phyloP scores from a whole-genome alignment of 345 rosid species.

The Xanthoceras sorbifolium region DNA sequence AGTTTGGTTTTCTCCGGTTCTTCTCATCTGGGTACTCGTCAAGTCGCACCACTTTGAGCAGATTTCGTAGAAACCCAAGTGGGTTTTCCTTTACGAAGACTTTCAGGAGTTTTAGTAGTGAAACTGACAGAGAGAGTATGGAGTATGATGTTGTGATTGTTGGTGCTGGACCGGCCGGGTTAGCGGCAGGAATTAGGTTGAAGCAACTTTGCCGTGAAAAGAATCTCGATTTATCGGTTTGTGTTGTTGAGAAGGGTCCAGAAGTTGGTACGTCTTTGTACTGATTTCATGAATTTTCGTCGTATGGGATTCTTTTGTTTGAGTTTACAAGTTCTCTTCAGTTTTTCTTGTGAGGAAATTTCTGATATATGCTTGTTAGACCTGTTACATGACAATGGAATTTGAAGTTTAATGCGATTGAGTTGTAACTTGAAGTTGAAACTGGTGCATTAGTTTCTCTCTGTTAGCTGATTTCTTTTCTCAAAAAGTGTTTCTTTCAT shows the following conservation, averaged over 20 bases:
- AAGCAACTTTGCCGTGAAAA: slow-evolving; percentile 77
- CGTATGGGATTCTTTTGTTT: neutral
- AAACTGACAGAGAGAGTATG: slow-evolving; percentile 56
- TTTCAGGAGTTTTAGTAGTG: slow-evolving; percentile 51
- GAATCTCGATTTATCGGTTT: slow-evolving; percentile 78
- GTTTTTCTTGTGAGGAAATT: too few relatives aligned
- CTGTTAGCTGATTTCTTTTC: neutral
- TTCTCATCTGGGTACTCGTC: slow-evolving; percentile 38
- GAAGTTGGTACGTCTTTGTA: slow-evolving; percentile 63
- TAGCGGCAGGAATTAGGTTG: slow-evolving; percentile 86
- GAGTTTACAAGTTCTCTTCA: neutral
- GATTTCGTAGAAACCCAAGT: slow-evolving; percentile 11
- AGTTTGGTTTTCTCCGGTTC: slow-evolving; percentile 9
- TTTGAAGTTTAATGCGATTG: neutral
- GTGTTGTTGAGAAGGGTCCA: slow-evolving; percentile 95
- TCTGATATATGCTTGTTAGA: too few relatives aligned
- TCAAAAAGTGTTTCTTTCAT: neutral
- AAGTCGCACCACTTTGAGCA: slow-evolving; percentile 18
- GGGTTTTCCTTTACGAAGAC: slow-evolving; percentile 4
- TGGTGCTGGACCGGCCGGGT: slow-evolving; percentile 99
- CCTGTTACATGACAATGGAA: neutral
- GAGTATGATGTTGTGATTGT: slow-evolving; percentile 92
- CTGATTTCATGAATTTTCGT: neutral
- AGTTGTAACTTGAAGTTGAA: neutral
- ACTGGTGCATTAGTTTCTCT: neutral